Conservation (phyloP, 2,329 filamentous ascomycete genomes). For the Sclerotinia trifoliorum region DNA sequence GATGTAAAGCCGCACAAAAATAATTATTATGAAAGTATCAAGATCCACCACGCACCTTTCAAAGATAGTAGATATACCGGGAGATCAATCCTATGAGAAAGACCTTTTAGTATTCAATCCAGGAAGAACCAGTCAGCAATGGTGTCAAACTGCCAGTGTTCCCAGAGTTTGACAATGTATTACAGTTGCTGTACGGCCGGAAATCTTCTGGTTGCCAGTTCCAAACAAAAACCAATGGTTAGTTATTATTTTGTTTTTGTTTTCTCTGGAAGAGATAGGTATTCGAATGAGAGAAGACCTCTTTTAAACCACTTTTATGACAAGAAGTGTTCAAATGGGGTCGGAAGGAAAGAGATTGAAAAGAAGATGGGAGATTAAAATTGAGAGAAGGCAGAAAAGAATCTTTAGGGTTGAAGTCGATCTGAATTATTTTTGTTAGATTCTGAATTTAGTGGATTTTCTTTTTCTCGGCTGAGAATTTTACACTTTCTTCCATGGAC, state of each 20-base stretch:
- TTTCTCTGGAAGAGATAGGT: neutral
- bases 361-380: slow-evolving; percentile 1
- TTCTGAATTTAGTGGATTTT: slow-evolving; percentile 21
- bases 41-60: slow-evolving; percentile 20
- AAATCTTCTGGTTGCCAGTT: neutral
- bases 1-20: slow-evolving; percentile 14
- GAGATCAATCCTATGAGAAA: neutral
- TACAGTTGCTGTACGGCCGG: neutral
- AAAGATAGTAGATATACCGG: slow-evolving; percentile 2
- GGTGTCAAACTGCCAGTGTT: neutral
- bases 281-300: slow-evolving; percentile 9
- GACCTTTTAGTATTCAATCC: neutral
- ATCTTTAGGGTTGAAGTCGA: slow-evolving; percentile 10
- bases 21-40: neutral
- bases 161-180: slow-evolving; percentile 9
- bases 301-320: neutral
- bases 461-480: slow-evolving; percentile 20
- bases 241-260: too few species aligned
- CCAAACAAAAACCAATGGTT: neutral
- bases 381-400: slow-evolving; percentile 3
- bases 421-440: slow-evolving; percentile 18
- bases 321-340: neutral
- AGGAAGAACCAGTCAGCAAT: slow-evolving; percentile 6
- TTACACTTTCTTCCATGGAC: neutral
- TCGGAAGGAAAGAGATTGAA: neutral